Conservation (phyloP, 1,284 basidiomycete genomes). For the Neonothopanus nambi region DNA sequence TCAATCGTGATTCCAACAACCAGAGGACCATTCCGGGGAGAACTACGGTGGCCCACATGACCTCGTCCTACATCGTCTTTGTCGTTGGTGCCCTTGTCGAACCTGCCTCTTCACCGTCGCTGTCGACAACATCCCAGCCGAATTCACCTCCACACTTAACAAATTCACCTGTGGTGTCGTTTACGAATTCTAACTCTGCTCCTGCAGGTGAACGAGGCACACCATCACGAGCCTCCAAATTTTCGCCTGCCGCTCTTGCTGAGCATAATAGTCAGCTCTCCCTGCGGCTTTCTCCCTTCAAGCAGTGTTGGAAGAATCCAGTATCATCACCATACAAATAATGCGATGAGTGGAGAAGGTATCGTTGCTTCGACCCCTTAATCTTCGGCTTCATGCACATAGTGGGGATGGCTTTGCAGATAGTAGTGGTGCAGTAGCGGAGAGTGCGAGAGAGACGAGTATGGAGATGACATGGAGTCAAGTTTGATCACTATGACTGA, state of each 20-base stretch:
- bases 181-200: neutral
- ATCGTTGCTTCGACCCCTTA: neutral
- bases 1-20: slow-evolving; percentile 1
- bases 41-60: slow-evolving; percentile 49
- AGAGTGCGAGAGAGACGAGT: slow-evolving; percentile 35
- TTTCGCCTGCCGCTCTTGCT: slow-evolving; percentile 31
- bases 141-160: neutral
- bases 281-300: slow-evolving; percentile 58
- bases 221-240: neutral
- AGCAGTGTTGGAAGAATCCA: slow-evolving; percentile 65
- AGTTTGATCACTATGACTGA: slow-evolving; percentile 53
- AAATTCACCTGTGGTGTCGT: neutral
- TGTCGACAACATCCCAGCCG: slow-evolving; percentile 3
- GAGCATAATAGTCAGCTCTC: slow-evolving; percentile 66
- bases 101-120: slow-evolving; percentile 27
- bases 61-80: slow-evolving; percentile 59
- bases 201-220: neutral
- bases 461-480: slow-evolving; percentile 69
- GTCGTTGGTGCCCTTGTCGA: slow-evolving; percentile 59
- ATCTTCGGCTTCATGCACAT: slow-evolving; percentile 21
- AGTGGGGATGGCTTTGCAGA: slow-evolving; percentile 13
- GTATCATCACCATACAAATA: slow-evolving; percentile 62
- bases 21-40: slow-evolving; percentile 23
- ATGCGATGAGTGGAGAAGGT: slow-evolving; percentile 42
- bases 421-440: slow-evolving; percentile 1